phyloP scores from a whole-genome alignment of 306 rosid genomes.

The Potentilla sterilis region DNA sequence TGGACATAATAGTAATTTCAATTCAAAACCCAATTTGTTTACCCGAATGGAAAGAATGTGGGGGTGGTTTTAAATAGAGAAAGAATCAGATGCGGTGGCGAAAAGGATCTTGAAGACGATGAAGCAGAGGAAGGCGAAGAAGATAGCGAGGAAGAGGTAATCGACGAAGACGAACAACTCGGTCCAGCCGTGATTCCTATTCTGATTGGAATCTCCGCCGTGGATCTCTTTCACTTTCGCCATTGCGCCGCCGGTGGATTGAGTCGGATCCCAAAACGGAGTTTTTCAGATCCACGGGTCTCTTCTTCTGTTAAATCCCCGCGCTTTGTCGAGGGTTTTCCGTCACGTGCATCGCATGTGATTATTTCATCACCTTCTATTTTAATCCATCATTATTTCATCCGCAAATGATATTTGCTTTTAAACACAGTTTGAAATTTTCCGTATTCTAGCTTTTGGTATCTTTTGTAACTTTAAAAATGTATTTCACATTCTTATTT shows the following conservation, averaged over 20 bases:
- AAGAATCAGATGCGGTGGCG: slow-evolving; percentile 37
- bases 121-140: slow-evolving; percentile 55
- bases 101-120: slow-evolving; percentile 48
- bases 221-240: slow-evolving; percentile 49
- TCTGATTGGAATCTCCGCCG: slow-evolving; percentile 23
- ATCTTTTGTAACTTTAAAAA: too few relatives aligned
- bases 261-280: background rate
- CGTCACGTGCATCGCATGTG: background rate
- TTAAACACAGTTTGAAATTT: too few relatives aligned
- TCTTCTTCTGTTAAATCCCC: background rate
- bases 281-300: background rate
- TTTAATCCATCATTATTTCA: too few relatives aligned
- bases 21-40: background rate
- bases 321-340: background rate
- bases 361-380: background rate
- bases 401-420: too few relatives aligned
- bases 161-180: slow-evolving; percentile 66
- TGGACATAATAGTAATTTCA: background rate
- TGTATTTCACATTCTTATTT: too few relatives aligned
- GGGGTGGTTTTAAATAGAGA: background rate
- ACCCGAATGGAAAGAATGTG: slow-evolving; percentile 32
- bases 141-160: slow-evolving; percentile 61
- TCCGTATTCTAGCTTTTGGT: too few relatives aligned
- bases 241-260: slow-evolving; percentile 30
- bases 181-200: slow-evolving; percentile 60